phyloP scores from a whole-genome alignment of 352 stramenopile genomes.

The Pythium coloratum region DNA sequence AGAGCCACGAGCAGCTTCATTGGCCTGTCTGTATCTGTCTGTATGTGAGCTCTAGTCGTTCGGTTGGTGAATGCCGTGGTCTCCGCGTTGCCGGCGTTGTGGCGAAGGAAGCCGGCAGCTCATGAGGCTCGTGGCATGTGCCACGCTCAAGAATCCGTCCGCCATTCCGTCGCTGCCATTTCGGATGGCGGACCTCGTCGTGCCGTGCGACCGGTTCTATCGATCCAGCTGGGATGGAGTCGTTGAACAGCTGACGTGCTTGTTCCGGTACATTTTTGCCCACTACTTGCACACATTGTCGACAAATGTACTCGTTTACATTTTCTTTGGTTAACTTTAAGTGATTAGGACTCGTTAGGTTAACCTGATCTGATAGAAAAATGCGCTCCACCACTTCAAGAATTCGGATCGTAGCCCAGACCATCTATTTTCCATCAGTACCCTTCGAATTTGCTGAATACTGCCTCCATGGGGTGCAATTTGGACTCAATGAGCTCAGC shows the following conservation, averaged over 20 bases:
- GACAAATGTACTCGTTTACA: background rate
- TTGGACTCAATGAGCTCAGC: background rate
- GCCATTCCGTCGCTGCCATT: background rate
- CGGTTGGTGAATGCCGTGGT: background rate
- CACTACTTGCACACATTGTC: background rate
- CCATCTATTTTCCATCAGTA: background rate
- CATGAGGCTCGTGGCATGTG: background rate
- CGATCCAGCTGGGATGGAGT: background rate
- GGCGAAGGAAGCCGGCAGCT: background rate
- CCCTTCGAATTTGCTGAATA: background rate
- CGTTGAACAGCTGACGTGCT: background rate
- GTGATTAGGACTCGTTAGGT: background rate
- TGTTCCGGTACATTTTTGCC: background rate
- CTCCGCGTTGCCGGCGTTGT: background rate
- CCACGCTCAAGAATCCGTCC: background rate
- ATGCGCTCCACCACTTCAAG: background rate
- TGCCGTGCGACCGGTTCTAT: background rate
- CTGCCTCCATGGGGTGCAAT: slow-evolving; percentile 5
- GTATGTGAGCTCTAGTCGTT: background rate
- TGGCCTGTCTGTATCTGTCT: background rate
- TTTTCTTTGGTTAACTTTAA: background rate
- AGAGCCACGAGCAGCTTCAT: slow-evolving; percentile 5
- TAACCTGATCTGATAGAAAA: background rate
- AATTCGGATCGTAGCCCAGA: background rate
- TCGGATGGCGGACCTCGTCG: background rate